Base-by-base conservation (phyloP, 2,329 filamentous ascomycete species). In the Lizonia empirigonia region DNA sequence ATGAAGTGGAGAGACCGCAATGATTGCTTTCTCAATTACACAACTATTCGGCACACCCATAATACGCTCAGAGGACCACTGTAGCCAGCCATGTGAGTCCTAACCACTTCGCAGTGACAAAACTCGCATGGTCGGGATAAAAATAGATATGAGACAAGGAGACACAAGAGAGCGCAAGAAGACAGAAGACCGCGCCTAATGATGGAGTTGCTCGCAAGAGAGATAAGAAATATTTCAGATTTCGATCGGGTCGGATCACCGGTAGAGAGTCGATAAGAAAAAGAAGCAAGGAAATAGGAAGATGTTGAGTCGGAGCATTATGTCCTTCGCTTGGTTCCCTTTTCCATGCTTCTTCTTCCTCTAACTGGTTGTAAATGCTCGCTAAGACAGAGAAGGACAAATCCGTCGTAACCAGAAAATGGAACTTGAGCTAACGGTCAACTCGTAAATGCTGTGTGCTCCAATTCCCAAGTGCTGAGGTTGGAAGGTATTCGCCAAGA, bases 371-470 rank as follows among this genome's bases (percentile, higher is more conserved):
- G 63, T 65, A 69, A 65, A 73, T 72, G 69, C 70, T 73, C 70
- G 69, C 69, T 72, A 73, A 71, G 63, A 71, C 67, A 67, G 69
- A 68, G 68, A 67, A 71, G 49, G 57, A 70, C 66, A 68, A 70
- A 65, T 68, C 63, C 67, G 54, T 69, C 63, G 68, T 73, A 74
- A 71, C 71, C 72, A 74, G 71, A 72, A 73, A 69, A 67, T 63
- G 67, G 62, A 71, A 68, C 55, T 52, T 66, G 67, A 68, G 65
- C 65, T 69, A 65, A 71, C 55, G 61, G 56, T 63, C 63, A 68
- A 73, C 68, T 72, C 69, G 63, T 72, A 67, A 73, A 73, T 73
- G 70, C 70, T 73, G 62, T 64, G 70, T 64, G 64, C 64, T 65
- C 59, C 67, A 64, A 68, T 64, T 59, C 67, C 65, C 62, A 68